Conservation (phyloP, 805 yeast species). For the Lipomyces starkeyi region DNA sequence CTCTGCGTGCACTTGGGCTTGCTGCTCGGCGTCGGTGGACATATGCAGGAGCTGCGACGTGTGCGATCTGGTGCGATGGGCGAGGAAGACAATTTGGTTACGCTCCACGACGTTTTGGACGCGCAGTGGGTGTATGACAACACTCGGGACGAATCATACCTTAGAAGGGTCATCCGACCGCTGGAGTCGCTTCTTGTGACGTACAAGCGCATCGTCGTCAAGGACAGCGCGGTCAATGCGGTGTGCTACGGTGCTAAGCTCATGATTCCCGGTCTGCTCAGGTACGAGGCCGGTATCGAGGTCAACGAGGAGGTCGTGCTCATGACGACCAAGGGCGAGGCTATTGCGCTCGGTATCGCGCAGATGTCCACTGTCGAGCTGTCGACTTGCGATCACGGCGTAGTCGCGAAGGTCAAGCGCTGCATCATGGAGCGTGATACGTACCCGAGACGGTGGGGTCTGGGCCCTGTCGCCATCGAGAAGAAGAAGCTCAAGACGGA, state of each 20-base stretch:
- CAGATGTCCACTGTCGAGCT: constrained; percentile 98
- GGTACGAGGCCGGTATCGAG: constrained; percentile 98
- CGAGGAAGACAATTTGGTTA: constrained; percentile 89
- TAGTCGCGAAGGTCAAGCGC: constrained; percentile 97
- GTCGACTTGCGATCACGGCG: constrained; percentile 97
- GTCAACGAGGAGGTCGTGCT: constrained; percentile 96
- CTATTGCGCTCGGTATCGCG: constrained; percentile 97
- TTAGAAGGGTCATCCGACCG: constrained; percentile 93
- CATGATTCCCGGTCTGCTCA: constrained; percentile 97
- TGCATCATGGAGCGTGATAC: constrained; percentile 99
- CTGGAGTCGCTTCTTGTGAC: constrained; percentile 92
- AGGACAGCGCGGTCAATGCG: constrained; percentile 95
- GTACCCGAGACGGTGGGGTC: constrained; percentile 99
- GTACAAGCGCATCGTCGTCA: constrained; percentile 94
- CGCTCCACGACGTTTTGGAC: constrained; percentile 95
- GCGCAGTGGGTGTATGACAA: constrained; percentile 98
- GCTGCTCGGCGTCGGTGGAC: constrained; percentile 98
- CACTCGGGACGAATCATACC: constrained; percentile 93
- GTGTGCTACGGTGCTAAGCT: constrained; percentile 98
- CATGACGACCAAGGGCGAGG: constrained; percentile 99
- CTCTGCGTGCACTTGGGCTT: constrained; percentile 98
- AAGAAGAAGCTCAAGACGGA: constrained; percentile 97
- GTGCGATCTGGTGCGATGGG: constrained; percentile 96
- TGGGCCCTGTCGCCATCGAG: constrained; percentile 98
- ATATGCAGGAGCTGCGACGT: constrained; percentile 99